A percentile compares a stretch with the other conserved stretches of the same genome.
Evolutionary conservation across 2,329 filamentous ascomycete genomes (phyloP).

Genomic region (Penicillium aurantiogriseum): DNA sequence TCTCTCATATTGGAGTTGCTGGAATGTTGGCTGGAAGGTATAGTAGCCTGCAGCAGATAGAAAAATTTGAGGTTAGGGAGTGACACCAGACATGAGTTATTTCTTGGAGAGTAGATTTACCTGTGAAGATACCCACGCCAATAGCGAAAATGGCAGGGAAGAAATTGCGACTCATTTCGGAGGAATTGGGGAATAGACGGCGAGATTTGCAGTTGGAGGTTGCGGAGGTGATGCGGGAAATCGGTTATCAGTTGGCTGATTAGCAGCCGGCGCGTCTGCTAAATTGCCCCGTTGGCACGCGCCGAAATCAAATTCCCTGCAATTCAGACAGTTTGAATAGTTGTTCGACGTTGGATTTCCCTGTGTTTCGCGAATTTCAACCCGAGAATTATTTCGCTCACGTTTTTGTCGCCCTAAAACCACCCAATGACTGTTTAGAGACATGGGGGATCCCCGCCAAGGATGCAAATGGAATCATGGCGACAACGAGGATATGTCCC

Average conservation of each 20-base stretch:
- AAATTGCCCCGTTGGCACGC: conserved; percentile 16
- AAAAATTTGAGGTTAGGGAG: conserved; percentile 16
- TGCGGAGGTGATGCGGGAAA: conserved; percentile 20
- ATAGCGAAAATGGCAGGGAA: conserved; percentile 39
- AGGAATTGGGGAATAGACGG: not conserved
- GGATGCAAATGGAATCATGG: conserved; percentile 49
- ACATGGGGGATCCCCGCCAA: conserved; percentile 37
- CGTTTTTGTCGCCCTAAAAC: not conserved
- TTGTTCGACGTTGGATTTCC: not conserved
- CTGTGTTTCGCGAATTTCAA: not conserved
- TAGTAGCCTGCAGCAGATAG: conserved; percentile 38
- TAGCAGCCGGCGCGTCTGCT: conserved; percentile 26
- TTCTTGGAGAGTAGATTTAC: conserved; percentile 21
- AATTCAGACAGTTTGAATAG: not conserved
- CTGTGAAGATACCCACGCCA: conserved; percentile 42
- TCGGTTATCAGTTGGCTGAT: conserved; percentile 23
- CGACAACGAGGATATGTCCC: conserved; percentile 52
- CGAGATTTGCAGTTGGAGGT: conserved; percentile 5
- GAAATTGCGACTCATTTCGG: conserved; percentile 39
- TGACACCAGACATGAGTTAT: not conserved
- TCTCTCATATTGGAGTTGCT: conserved; percentile 37
- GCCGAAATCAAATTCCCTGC: conserved; percentile 1
- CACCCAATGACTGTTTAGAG: conserved; percentile 31
- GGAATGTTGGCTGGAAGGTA: conserved; percentile 44
- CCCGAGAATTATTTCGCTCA: not conserved